These are phyloP conservation scores for Antitrichia curtipendula DNA, from an alignment of 225 moss, liverwort and hornwort genomes.

Conservation along the genomic window DNA sequence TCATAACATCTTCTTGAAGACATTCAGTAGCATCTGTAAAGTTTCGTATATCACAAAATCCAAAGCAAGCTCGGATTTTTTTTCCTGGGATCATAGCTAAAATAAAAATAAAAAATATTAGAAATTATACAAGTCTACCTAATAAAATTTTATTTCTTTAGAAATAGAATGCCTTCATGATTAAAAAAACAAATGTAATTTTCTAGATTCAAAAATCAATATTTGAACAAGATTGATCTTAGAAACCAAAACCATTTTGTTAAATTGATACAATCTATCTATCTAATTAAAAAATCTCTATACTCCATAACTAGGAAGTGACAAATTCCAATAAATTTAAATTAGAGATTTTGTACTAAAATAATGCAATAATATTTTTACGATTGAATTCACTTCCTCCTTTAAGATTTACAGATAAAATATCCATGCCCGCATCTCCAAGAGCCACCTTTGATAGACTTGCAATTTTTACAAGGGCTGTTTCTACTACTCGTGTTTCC, in stretches of 20 bases:
- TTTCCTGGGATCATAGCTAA: slow-evolving; percentile 95
- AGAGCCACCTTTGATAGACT: slow-evolving; percentile 93
- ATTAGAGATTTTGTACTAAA: neutral
- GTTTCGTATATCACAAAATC: slow-evolving; percentile 91
- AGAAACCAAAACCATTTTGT: neutral
- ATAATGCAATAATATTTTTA: slow-evolving; percentile 3
- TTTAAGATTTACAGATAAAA: slow-evolving; percentile 88
- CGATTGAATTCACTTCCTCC: slow-evolving; percentile 88
- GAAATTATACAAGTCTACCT: neutral
- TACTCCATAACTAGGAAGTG: accelerated
- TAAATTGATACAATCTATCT: neutral
- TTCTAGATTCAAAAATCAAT: neutral
- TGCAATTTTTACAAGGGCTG: slow-evolving; percentile 84
- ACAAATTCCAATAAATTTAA: neutral
- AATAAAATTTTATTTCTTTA: neutral
- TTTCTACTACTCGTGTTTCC: slow-evolving; percentile 90
- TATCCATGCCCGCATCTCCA: slow-evolving; percentile 98
- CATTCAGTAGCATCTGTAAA: slow-evolving; percentile 97
- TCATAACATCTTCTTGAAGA: slow-evolving; percentile 98
- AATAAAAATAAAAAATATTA: neutral
- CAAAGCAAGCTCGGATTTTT: slow-evolving; percentile 92
- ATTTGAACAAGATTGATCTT: neutral
- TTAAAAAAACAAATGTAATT: neutral
- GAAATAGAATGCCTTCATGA: neutral
- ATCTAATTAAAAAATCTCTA: too few relatives aligned